Percentiles rank a stretch among this genome's conserved stretches.
phyloP scores from a whole-genome alignment of 345 rosid genomes.

The Bruguiera parviflora region DNA sequence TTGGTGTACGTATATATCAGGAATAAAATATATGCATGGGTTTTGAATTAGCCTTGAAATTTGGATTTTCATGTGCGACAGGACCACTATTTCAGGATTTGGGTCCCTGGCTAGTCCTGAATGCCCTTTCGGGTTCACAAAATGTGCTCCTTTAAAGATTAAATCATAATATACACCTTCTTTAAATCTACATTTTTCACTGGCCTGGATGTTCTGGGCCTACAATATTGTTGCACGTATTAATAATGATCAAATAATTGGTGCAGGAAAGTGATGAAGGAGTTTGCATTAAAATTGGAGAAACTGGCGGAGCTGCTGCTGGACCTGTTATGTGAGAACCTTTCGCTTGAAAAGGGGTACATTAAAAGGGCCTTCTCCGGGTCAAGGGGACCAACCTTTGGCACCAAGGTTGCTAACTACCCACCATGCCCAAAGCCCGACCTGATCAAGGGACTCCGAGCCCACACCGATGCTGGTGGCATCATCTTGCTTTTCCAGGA shows the following conservation, averaged over 20 bases:
- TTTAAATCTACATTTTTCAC: too few relatives aligned
- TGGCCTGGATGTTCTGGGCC: too few relatives aligned
- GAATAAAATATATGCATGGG: not conserved
- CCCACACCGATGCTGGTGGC: conserved; percentile 99
- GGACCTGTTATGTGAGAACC: conserved; percentile 78
- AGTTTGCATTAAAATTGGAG: conserved; percentile 68
- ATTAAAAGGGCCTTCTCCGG: conserved; percentile 65
- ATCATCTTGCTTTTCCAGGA: conserved; percentile 88
- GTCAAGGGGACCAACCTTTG: conserved; percentile 67
- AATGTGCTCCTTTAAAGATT: too few relatives aligned
- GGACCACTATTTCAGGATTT: not conserved
- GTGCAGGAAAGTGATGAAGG: conserved; percentile 64
- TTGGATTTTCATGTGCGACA: not conserved
- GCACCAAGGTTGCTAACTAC: conserved; percentile 92
- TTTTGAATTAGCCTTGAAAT: not conserved
- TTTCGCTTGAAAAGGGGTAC: conserved; percentile 76
- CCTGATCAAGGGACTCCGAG: conserved; percentile 80
- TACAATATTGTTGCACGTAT: not conserved
- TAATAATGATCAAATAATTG: not conserved
- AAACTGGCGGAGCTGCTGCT: conserved; percentile 75
- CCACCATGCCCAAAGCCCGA: conserved; percentile 98
- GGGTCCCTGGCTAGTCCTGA: not conserved
- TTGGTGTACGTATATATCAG: not conserved
- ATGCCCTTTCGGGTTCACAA: not conserved
- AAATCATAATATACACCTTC: too few relatives aligned